Conservation (phyloP, 768 basidiomycete species). For the Podaxis carcinomalis region DNA sequence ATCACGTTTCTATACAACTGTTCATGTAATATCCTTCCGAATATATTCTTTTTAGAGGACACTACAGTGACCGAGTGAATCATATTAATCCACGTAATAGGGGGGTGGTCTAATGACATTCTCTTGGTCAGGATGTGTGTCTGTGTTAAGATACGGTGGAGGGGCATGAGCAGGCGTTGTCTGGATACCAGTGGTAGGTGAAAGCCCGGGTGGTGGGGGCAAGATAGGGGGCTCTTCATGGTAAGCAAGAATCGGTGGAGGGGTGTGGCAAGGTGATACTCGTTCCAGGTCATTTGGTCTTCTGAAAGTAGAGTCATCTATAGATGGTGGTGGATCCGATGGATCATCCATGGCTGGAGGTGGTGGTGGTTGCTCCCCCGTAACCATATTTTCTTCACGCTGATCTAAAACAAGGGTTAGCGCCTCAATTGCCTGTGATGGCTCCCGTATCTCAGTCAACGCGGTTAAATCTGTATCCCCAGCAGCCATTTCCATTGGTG, state of each 20-base stretch:
- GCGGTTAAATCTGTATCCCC: constrained; percentile 67
- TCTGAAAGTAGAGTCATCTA: constrained; percentile 69
- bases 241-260: constrained; percentile 28
- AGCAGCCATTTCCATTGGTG: constrained; percentile 71
- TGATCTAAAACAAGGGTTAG: constrained; percentile 57
- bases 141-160: constrained; percentile 70
- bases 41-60: constrained; percentile 18
- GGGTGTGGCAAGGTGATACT: constrained; percentile 29
- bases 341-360: constrained; percentile 86
- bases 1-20: constrained; percentile 15
- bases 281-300: constrained; percentile 37
- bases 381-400: constrained; percentile 32
- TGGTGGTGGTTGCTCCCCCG: constrained; percentile 50
- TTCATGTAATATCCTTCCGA: constrained; percentile 17
- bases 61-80: neutral
- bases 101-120: constrained; percentile 56
- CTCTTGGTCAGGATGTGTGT: constrained; percentile 43
- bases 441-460: constrained; percentile 53
- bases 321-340: constrained; percentile 83
- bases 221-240: constrained; percentile 12
- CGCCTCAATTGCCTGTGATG: constrained; percentile 48
- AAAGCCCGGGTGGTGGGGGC: constrained; percentile 21
- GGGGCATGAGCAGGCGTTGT: constrained; percentile 59
- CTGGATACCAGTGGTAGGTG: constrained; percentile 20
- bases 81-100: constrained; percentile 46